A percentile compares a stretch with the other conserved stretches of the same genome.
Conservation (phyloP, 441 rosid genomes). For the Erysimum cheiri region DNA sequence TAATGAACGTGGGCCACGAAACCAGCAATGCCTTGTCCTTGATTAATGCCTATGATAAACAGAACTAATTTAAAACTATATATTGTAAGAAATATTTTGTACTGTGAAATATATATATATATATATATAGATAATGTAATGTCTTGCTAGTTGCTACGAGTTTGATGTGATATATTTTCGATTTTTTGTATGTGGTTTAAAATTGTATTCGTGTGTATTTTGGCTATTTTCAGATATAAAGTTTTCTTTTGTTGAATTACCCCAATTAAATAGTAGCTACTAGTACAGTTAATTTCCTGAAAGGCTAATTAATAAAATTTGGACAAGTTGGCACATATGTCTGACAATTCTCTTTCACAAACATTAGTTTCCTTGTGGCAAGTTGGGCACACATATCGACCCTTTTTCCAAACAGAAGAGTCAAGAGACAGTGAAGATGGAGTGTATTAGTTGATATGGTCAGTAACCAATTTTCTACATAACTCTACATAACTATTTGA, state of each 20-base stretch:
- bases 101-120: neutral
- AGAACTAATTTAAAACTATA: conserved; percentile 18
- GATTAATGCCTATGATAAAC: conserved; percentile 64
- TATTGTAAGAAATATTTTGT: conserved; percentile 8
- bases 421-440: neutral
- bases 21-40: conserved; percentile 85
- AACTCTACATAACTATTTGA: neutral
- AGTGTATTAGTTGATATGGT: neutral
- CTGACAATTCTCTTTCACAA: conserved; percentile 14
- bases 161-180: conserved; percentile 30
- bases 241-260: neutral
- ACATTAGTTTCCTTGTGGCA: neutral
- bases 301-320: conserved; percentile 2
- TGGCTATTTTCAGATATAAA: neutral
- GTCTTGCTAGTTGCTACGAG: conserved; percentile 11
- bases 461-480: neutral
- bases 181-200: conserved; percentile 18
- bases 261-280: neutral
- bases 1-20: conserved; percentile 62
- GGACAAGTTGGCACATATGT: conserved; percentile 16
- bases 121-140: conserved; percentile 34
- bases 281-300: neutral
- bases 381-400: conserved; percentile 30
- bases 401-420: neutral
- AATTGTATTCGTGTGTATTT: neutral